Evolutionary conservation across 345 rosid genomes (phyloP), one percentile per base, ranked within the genome.

Genomic region (Ceriops decandra): DNA sequence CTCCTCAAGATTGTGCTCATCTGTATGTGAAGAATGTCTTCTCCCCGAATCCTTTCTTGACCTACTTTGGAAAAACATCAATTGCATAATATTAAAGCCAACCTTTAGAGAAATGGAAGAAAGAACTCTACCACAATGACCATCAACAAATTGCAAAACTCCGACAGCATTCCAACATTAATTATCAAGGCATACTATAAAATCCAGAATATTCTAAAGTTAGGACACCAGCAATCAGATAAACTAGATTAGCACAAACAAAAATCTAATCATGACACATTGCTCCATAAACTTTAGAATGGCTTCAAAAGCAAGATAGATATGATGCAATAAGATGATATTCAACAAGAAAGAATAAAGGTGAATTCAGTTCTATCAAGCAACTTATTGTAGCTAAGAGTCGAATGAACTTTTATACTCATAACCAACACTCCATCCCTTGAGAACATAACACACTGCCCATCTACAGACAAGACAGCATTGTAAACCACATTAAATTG

Each of bases 21-120:
- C 76, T 13, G 73, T 85, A 71, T 47, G 68, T 42, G 82, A 79
- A 65, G 72, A 76, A 33, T 67, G 61, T 72, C 66, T 79, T 69
- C 69, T 73, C 59, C 76, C 84, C 11, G 60, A 72, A 71, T 76
- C 81, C 75, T 72, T 80, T 72, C 85, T 83, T 67, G 87, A 72
- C 81, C 86, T 81, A 75, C 63, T 60, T 22, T 24, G 59, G 28
- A 56, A 30, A 62, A 28, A 61, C 8, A 67, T 62, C 33, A 60
- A 53, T 13, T 8, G 69, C 24, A 52, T 51, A 63, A 65, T 66
- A 62, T 5, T 65, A 31, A 49, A 42, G 36, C 16, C 51, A 66
- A 65, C 47, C 20, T 8, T 62, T 24, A 46, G n/a, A 74, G 26
- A 36, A 33, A 54, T 46, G 51, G 19, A 70, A 60, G 5, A 22